These are phyloP conservation scores for Cercospora zeae-maydis DNA, from an alignment of 2,329 filamentous ascomycete genomes.

Conservation along the genomic window DNA sequence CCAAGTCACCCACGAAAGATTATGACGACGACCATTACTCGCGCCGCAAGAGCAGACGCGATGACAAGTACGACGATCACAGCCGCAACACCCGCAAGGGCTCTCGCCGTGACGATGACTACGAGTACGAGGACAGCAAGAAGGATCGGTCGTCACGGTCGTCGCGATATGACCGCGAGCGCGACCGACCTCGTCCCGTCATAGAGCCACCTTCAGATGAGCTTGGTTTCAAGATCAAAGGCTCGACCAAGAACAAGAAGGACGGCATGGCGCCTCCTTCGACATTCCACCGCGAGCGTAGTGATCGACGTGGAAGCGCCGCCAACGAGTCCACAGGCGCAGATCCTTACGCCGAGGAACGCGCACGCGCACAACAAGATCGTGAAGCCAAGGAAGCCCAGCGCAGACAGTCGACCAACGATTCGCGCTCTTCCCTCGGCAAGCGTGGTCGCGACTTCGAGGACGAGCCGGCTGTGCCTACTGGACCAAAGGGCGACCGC, in stretches of 20 bases:
- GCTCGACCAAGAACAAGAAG: conserved; percentile 31
- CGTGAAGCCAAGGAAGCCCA: conserved; percentile 66
- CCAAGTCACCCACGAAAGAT: conserved; percentile 37
- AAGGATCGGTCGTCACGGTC: conserved; percentile 41
- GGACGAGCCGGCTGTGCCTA: conserved; percentile 39
- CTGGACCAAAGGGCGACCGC: conserved; percentile 47
- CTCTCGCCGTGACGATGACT: conserved; percentile 49
- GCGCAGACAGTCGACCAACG: conserved; percentile 52
- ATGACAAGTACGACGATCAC: conserved; percentile 34
- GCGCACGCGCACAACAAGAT: conserved; percentile 32
- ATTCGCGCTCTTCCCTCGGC: conserved; percentile 33
- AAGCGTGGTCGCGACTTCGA: conserved; percentile 31
- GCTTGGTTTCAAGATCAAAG: conserved; percentile 50
- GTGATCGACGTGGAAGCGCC: conserved; percentile 5
- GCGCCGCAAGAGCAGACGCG: conserved; percentile 38
- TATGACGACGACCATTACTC: conserved; percentile 29
- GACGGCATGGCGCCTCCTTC: conserved; percentile 30
- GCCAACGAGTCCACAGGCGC: conserved; percentile 17
- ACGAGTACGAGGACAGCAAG: conserved; percentile 46
- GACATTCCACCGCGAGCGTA: conserved; percentile 19
- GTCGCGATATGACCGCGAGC: conserved; percentile 38
- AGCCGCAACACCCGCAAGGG: conserved; percentile 36
- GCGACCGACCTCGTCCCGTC: conserved; percentile 21
- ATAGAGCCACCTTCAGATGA: conserved; percentile 35
- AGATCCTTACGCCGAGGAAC: conserved; percentile 37